phyloP scores from a whole-genome alignment of 2,329 filamentous ascomycete genomes.

The Ophiostoma ulmi region DNA sequence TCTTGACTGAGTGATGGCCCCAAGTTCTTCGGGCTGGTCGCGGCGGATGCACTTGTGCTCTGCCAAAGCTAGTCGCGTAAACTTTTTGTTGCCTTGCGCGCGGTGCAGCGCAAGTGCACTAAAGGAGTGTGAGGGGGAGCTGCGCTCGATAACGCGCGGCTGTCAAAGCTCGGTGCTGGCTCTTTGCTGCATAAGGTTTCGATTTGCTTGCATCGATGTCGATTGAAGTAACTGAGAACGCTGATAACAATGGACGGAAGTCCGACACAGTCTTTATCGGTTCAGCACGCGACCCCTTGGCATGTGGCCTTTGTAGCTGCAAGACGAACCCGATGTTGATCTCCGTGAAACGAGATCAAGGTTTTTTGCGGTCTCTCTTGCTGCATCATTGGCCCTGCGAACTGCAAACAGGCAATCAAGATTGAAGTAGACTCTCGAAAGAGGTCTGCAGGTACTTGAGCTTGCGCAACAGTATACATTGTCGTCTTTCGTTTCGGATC shows the following conservation, averaged over 20 bases:
- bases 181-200: background rate
- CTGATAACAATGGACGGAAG: background rate
- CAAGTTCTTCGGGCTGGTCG: background rate
- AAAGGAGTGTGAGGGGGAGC: conserved; percentile 4
- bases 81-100: background rate
- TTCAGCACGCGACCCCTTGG: background rate
- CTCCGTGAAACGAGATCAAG: background rate
- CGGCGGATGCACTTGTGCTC: background rate
- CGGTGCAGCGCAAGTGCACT: conserved; percentile 10
- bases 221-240: background rate
- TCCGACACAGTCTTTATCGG: background rate
- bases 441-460: background rate
- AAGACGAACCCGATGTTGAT: too few species aligned
- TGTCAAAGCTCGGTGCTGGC: background rate
- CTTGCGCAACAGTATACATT: background rate
- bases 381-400: background rate
- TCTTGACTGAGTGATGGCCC: background rate
- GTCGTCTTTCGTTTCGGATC: background rate
- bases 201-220: background rate
- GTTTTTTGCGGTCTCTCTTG: background rate
- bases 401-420: background rate
- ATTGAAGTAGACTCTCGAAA: background rate
- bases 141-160: background rate
- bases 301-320: background rate
- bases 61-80: background rate